Evolutionary conservation across 2,329 filamentous ascomycete genomes (phyloP), one percentile per base, ranked within the genome.

Genomic region (Cladosporium sp.): DNA sequence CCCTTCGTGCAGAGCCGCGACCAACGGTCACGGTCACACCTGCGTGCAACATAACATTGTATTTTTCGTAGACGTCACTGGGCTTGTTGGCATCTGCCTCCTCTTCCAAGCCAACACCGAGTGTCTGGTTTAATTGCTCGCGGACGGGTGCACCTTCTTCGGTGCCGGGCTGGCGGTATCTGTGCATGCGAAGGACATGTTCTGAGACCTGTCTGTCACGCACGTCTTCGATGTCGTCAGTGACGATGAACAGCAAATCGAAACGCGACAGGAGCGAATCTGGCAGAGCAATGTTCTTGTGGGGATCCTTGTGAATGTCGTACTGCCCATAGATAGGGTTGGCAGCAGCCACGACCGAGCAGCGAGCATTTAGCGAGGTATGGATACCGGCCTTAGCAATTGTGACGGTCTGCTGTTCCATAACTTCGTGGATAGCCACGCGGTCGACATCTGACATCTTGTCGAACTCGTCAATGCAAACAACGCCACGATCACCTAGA

Each of bases 361-460:
- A 99, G 59, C 94, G 88, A 55, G 94, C 94, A 71, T 99, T 99
- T 61, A 99, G 81, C 2, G 92, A 96, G 0, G 94, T 99, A 75
- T 99, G 94, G 60, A 99, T 99, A 64, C 94, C 94, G 1, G 94
- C 94, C 78, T 99, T 99, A 55, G 94, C 94, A 69, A 99, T 99
- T 14, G 94, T 99, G 61, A 99, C 94, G 0, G 94, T 99, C 76
- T 99, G 94, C 78, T 99, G 94, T 77, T 99, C 94, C 94, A 99
- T 99, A 65, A 99, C 94, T 89, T 99, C 94, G 84, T 99, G 94
- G 67, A 99, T 99, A 49, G 94, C 94, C 3, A 99, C 94, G 72
- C 94, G 87, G 75, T 99, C 94, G 59, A 97, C 88, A 72, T 99
- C 94, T 59, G 92, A 97, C 94, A 99, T 99, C 76, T 99, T 99